Evolutionary conservation across 2,329 filamentous ascomycete genomes (phyloP).

Genomic region (Epichloe hybrida): DNA sequence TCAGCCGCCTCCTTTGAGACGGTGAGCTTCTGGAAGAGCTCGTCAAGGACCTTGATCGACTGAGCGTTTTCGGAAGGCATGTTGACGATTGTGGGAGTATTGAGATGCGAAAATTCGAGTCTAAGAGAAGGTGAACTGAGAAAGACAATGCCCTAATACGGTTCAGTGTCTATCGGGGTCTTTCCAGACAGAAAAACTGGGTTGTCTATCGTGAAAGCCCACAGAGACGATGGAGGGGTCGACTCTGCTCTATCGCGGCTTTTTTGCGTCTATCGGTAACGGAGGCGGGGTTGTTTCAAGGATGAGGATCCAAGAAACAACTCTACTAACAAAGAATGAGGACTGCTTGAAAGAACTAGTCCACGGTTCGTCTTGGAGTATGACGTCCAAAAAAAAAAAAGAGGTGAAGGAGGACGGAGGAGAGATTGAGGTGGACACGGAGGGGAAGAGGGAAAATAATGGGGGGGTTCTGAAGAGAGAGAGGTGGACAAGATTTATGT

Average conservation of each 20-base stretch:
- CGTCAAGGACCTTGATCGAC: conserved; percentile 62
- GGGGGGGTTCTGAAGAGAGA: conserved; percentile 2
- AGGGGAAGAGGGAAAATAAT: conserved; percentile 1
- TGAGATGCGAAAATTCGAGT: conserved; percentile 9
- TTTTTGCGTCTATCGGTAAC: conserved; percentile 18
- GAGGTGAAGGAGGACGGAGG: conserved; percentile 13
- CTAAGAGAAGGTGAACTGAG: conserved; percentile 5
- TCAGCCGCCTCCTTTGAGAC: conserved; percentile 81
- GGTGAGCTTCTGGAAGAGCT: conserved; percentile 85
- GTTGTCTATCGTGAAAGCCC: conserved; percentile 10
- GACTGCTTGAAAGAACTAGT: conserved; percentile 11
- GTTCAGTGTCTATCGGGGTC: conserved; percentile 8
- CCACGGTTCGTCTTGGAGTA: conserved; percentile 30
- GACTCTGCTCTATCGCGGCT: conserved; percentile 29
- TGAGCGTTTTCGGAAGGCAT: conserved; percentile 42
- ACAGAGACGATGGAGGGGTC: conserved; percentile 31
- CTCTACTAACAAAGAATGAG: conserved; percentile 15
- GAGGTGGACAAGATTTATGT: conserved; percentile 8
- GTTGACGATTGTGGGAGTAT: conserved; percentile 17
- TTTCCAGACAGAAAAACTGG: conserved; percentile 1
- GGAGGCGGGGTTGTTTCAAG: conserved; percentile 19
- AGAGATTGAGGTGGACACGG: conserved; percentile 17
- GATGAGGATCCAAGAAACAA: conserved; percentile 23
- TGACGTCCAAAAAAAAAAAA: conserved; percentile 24
- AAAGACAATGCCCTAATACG: conserved; percentile 7